Conservation (phyloP, 768 basidiomycete genomes). For the Crassisporium funariophilum region DNA sequence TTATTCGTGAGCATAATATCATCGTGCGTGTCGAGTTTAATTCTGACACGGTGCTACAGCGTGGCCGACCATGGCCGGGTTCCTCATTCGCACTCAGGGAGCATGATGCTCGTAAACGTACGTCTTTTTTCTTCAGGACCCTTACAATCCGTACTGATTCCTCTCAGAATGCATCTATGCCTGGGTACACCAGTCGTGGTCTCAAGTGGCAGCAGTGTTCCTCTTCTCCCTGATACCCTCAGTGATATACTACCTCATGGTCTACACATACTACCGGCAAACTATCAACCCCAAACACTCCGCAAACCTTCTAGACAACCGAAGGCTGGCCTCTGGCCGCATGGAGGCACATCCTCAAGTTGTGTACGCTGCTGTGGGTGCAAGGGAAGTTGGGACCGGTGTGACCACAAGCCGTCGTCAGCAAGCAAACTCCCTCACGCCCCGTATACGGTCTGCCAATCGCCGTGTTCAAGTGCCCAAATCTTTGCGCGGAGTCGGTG, state of each 20-base stretch:
- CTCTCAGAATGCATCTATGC: conserved; percentile 38
- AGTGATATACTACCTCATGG: conserved; percentile 35
- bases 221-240: conserved; percentile 41
- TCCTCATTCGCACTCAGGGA: conserved; percentile 23
- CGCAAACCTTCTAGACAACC: conserved; percentile 28
- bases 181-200: conserved; percentile 39
- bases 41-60: conserved; percentile 20
- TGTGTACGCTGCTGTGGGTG: conserved; percentile 20
- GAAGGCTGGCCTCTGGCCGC: conserved; percentile 13
- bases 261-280: conserved; percentile 43
- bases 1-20: conserved; percentile 33
- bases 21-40: background rate
- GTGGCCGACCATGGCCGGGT: conserved; percentile 34
- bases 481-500: conserved; percentile 17
- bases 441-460: conserved; percentile 14
- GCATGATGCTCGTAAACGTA: conserved; percentile 37
- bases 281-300: conserved; percentile 38
- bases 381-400: conserved; percentile 9
- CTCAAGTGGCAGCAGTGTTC: conserved; percentile 39
- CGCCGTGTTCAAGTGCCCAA: conserved; percentile 14
- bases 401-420: conserved; percentile 17
- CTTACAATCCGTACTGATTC: background rate
- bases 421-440: conserved; percentile 10
- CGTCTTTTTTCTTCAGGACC: conserved; percentile 10
- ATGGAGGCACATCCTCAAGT: conserved; percentile 11